Evolutionary conservation across 805 yeast genomes (phyloP), one percentile per base, ranked within the genome.

Genomic region (Groenewaldozyma tartarivorans): DNA sequence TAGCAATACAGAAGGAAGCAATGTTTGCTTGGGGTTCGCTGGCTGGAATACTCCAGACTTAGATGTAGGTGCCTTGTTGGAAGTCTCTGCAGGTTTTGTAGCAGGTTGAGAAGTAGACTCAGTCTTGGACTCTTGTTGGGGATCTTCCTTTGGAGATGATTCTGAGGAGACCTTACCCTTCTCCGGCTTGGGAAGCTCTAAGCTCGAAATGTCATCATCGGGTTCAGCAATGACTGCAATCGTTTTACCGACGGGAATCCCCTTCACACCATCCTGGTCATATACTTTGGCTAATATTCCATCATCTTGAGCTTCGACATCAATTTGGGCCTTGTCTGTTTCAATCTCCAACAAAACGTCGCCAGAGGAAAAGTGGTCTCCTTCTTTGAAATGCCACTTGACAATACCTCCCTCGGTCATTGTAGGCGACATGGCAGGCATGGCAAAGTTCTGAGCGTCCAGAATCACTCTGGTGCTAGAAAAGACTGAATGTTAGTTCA

Each of bases 371-470:
- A 81, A 90, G 3, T 17, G 35, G 38, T 32, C 37, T 43, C 85
- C 85, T 38, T 72, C 80, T 60, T 87, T 79, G 54, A 79, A 69
- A 58, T 85, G 83, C 98, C 98, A 90, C 41, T 77, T 71, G 9
- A 86, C 84, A 48, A 90, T 74, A 4, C 95, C 96, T 32, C 98
- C 98, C 57, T 79, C 84, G 22, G 87, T 86, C 98, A 90, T 90
- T 4, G 98, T 90, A 33, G 98, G 98, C 4, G 96, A 88, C 96
- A 90, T 85, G 20, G 98, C 96, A 3, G 98, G 98, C 97, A 90
- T 90, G 40, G 70, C 78, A 65, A 85, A 86, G 44, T 56, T 56
- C 24, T 49, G 30, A 21, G 66, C 66, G 3, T 55, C 60, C 36
- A 42, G 21, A 16, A 21, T 13, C 6, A 17, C 13, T n/a, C 27